Percentiles rank a stretch among this genome's conserved stretches.
Conservation (phyloP, 768 basidiomycete species). For the Tylopilus plumbeoviolaceoides region DNA sequence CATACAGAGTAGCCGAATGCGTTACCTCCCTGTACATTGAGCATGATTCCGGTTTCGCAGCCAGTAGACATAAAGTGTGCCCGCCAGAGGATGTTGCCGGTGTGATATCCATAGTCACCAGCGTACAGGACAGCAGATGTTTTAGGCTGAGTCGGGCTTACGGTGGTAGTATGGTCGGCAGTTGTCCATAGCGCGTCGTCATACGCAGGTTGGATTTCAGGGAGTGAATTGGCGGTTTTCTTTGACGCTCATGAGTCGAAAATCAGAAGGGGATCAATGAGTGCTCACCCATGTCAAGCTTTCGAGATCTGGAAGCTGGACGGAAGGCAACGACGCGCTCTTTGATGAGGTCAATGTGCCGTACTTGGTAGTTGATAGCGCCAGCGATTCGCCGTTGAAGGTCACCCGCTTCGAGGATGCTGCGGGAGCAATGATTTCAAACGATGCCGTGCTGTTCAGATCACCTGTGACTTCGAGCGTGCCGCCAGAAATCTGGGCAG, state of each 20-base stretch:
- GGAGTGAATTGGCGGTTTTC: constrained; percentile 24
- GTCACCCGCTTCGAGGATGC: constrained; percentile 37
- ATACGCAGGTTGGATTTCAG: constrained; percentile 39
- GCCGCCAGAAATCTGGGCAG: constrained; percentile 32
- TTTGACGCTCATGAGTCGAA: constrained; percentile 7
- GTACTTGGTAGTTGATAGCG: constrained; percentile 36
- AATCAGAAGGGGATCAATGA: not conserved
- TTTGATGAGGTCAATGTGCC: constrained; percentile 35
- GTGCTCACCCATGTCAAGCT: constrained; percentile 15
- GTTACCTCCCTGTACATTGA: constrained; percentile 40
- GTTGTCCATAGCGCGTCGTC: constrained; percentile 42
- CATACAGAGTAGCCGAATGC: constrained; percentile 50
- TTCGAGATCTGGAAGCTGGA: constrained; percentile 20
- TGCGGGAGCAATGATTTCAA: constrained; percentile 46
- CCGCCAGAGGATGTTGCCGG: constrained; percentile 50
- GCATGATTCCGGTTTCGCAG: constrained; percentile 40
- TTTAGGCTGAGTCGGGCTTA: constrained; percentile 36
- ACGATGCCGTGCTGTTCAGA: constrained; percentile 38
- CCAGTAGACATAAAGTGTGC: constrained; percentile 48
- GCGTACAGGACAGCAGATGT: constrained; percentile 45
- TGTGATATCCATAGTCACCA: constrained; percentile 50
- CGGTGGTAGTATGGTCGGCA: constrained; percentile 38
- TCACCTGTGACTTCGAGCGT: constrained; percentile 44
- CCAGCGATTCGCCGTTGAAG: constrained; percentile 39
- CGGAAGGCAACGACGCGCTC: constrained; percentile 6